Conservation (phyloP, 371 early-diverging fungal genomes). For the Smittium culicis region DNA sequence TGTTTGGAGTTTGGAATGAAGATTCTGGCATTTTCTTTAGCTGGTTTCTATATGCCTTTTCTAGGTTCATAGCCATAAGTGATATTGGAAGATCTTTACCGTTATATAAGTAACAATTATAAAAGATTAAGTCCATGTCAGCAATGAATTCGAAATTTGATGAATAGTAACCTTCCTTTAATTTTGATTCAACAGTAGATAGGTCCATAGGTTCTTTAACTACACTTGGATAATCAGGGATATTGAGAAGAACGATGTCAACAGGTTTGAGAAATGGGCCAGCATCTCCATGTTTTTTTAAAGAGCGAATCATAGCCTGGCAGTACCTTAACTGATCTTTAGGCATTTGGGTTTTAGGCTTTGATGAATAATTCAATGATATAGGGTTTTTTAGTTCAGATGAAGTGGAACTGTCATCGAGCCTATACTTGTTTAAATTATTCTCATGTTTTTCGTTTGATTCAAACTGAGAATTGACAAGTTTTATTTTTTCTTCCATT, state of each 20-base stretch:
- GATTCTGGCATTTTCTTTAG: constrained; percentile 25
- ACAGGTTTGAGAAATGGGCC: constrained; percentile 85
- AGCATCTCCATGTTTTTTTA: constrained; percentile 69
- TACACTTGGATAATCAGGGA: constrained; percentile 89
- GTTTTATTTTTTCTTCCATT: too few relatives aligned
- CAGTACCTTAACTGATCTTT: constrained; percentile 71
- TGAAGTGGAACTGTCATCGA: too few relatives aligned
- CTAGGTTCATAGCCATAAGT: constrained; percentile 52
- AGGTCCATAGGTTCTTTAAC: constrained; percentile 97
- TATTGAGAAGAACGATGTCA: constrained; percentile 73
- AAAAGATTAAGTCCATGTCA: constrained; percentile 77
- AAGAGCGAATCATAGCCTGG: constrained; percentile 50
- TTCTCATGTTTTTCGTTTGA: too few relatives aligned
- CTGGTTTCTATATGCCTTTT: constrained; percentile 51
- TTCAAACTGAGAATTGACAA: too few relatives aligned
- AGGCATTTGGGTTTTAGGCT: constrained; percentile 18
- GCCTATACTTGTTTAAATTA: too few relatives aligned
- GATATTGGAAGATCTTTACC: constrained; percentile 65
- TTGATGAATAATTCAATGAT: too few relatives aligned
- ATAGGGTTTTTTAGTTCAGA: too few relatives aligned
- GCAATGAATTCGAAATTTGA: constrained; percentile 59
- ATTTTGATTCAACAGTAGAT: constrained; percentile 76
- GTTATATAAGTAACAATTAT: constrained; percentile 94
- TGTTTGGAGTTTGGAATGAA: background rate
- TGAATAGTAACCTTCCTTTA: constrained; percentile 60